These are phyloP conservation scores for Globisporangium spiculum DNA, from an alignment of 352 stramenopile genomes.

Conservation along the genomic window DNA sequence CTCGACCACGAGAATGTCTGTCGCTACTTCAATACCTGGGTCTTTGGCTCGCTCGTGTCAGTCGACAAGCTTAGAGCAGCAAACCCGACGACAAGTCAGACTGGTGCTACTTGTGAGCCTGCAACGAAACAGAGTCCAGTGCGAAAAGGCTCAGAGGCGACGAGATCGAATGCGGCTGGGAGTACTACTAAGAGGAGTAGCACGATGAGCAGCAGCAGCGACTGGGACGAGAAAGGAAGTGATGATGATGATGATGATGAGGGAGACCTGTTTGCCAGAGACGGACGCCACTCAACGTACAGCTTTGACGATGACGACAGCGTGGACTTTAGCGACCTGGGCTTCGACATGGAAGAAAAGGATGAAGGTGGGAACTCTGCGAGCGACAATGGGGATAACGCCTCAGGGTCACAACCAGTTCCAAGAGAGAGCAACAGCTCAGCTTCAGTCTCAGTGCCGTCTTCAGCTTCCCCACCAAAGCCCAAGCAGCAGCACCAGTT, in stretches of 20 bases:
- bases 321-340: slow-evolving; percentile 46
- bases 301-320: slow-evolving; percentile 25
- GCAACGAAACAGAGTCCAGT: not conserved
- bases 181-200: not conserved
- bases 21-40: slow-evolving; percentile 89
- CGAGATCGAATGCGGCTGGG: not conserved
- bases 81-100: not conserved
- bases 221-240: not conserved
- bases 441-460: not conserved
- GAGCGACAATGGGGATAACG: not conserved
- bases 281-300: too few relatives aligned
- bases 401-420: not conserved
- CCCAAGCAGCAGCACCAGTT: not conserved
- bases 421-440: not conserved
- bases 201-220: slow-evolving; percentile 3
- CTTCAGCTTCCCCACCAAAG: not conserved
- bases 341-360: slow-evolving; percentile 48
- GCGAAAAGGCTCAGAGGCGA: not conserved
- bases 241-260: slow-evolving; percentile 23
- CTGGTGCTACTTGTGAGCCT: not conserved
- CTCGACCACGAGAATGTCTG: slow-evolving; percentile 95
- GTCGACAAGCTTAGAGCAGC: slow-evolving; percentile 34
- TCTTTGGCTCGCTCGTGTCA: slow-evolving; percentile 63
- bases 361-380: slow-evolving; percentile 2
- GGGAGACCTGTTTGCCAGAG: slow-evolving; percentile 20